Base-by-base conservation (phyloP, 345 rosid species). In the Carallia brachiata region DNA sequence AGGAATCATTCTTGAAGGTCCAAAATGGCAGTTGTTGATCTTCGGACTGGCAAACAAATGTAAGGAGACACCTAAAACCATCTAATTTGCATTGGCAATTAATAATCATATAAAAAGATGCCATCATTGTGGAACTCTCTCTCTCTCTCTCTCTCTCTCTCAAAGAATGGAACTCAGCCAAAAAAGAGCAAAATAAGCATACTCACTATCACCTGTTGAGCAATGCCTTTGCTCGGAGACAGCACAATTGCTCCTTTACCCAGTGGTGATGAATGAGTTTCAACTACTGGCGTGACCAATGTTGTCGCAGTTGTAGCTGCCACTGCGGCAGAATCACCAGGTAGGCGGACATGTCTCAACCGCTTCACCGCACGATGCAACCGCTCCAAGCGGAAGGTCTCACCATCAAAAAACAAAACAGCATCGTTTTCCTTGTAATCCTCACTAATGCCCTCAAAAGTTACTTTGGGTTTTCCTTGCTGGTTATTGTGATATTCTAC, bases 201-300 rank as follows among this genome's bases (percentile, higher is more conserved):
- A 76, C 83, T 78, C 55, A 87, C 91, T 27, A 64, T 59, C 61
- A 58, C 17, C 55, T 68, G 69, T 50, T 64, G 75, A 71, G 70
- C 71, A 5, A 44, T 30, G 62, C 48, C 67, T 68, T 67, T 64
- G 70, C 57, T 76, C 18, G 52, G 64, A 68, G 78, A 50, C 67
- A 75, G 83, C 32, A 50, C 60, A n/a, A 37, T 67, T 48, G 61
- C 61, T 57, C 18, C 39, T 73, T 66, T 66, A 52, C 60, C 64
- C 28, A 37, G 32, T 1, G 55, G 55, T 18, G 63, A 52, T 2
- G 62, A 44, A 53, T 31, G 36, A 19, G 62, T 63, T 37, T 71
- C 68, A 63, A 40, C 40, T 27, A 58, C 39, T 56, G 75, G 50
- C 2, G 70, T 65, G 65, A 53, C 61, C 30, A 40, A 18, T 10